phyloP scores from a whole-genome alignment of 768 basidiomycete genomes.

The Boletus bicolor region DNA sequence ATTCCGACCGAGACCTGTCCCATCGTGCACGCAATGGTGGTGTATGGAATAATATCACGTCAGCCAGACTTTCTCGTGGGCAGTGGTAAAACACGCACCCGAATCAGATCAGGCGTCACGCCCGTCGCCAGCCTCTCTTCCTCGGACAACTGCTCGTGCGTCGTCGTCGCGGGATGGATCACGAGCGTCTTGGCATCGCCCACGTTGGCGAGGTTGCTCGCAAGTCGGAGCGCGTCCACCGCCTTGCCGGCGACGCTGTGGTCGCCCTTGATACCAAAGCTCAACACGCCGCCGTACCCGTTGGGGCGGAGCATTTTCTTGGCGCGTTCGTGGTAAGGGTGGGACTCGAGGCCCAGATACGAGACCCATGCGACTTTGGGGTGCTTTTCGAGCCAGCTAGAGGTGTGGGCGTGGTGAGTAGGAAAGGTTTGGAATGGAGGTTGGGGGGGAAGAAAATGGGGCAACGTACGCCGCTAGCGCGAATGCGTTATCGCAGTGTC shows the following conservation, averaged over 20 bases:
- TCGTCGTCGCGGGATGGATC: constrained; percentile 57
- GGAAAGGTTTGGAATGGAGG: no score
- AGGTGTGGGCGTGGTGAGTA: no score
- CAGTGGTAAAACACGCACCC: constrained; percentile 35
- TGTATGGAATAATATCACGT: neutral
- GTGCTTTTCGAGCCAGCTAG: constrained; percentile 57
- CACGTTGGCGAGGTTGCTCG: constrained; percentile 71
- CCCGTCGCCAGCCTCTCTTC: constrained; percentile 49
- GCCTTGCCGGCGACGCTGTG: constrained; percentile 49
- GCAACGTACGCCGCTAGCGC: constrained; percentile 41
- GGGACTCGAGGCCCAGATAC: constrained; percentile 66
- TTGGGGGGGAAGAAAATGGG: no score
- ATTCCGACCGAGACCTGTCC: constrained; percentile 43
- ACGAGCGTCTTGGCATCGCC: constrained; percentile 64
- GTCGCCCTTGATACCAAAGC: constrained; percentile 71
- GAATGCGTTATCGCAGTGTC: constrained; percentile 58
- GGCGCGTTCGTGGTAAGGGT: constrained; percentile 59
- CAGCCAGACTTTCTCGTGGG: neutral
- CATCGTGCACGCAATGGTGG: no score
- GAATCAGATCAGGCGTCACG: constrained; percentile 54
- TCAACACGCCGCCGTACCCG: constrained; percentile 71
- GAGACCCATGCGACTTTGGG: constrained; percentile 72
- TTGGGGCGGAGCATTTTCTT: constrained; percentile 48
- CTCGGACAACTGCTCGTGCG: constrained; percentile 52
- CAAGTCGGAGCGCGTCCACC: constrained; percentile 69